Conservation (phyloP, 257 asterid genomes). For the Salvia splendens region DNA sequence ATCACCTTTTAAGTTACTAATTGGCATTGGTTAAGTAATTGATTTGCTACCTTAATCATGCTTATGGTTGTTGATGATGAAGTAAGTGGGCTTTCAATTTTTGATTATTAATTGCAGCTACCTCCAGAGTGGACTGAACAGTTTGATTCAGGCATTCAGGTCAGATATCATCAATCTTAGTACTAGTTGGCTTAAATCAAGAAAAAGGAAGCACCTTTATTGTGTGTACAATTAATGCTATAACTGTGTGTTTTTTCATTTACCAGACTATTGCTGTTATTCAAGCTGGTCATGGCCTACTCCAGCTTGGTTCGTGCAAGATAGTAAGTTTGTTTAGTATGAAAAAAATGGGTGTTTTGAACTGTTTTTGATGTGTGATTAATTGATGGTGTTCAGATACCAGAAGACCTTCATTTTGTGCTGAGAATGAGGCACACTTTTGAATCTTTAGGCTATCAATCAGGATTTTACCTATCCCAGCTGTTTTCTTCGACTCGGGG, state of each 20-base stretch:
- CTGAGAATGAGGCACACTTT: slow-evolving; percentile 95
- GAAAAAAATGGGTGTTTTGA: not conserved
- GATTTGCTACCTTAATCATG: slow-evolving; percentile 33
- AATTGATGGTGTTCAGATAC: slow-evolving; percentile 52
- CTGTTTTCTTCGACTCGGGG: slow-evolving; percentile 77
- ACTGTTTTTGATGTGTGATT: not conserved
- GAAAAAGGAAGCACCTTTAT: not conserved
- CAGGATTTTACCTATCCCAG: slow-evolving; percentile 92
- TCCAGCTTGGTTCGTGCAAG: slow-evolving; percentile 97
- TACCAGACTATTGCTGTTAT: slow-evolving; percentile 95
- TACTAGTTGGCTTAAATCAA: not conserved
- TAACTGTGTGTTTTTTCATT: slow-evolving; percentile 8
- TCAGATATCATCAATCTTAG: slow-evolving; percentile 25
- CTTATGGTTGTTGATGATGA: slow-evolving; percentile 21
- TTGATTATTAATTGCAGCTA: slow-evolving; percentile 66
- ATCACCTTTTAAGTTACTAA: not conserved
- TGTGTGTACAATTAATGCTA: not conserved
- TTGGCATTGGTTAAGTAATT: slow-evolving; percentile 34
- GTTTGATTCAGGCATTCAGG: slow-evolving; percentile 99
- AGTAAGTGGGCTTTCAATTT: slow-evolving; percentile 42
- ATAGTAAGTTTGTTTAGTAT: slow-evolving; percentile 60
- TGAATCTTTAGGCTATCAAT: slow-evolving; percentile 90
- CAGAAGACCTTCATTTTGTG: slow-evolving; percentile 97
- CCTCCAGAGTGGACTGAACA: slow-evolving; percentile 98
- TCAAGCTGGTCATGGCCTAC: slow-evolving; percentile 98